Conservation (phyloP, 768 basidiomycete species). For the Podaxis sp. region DNA sequence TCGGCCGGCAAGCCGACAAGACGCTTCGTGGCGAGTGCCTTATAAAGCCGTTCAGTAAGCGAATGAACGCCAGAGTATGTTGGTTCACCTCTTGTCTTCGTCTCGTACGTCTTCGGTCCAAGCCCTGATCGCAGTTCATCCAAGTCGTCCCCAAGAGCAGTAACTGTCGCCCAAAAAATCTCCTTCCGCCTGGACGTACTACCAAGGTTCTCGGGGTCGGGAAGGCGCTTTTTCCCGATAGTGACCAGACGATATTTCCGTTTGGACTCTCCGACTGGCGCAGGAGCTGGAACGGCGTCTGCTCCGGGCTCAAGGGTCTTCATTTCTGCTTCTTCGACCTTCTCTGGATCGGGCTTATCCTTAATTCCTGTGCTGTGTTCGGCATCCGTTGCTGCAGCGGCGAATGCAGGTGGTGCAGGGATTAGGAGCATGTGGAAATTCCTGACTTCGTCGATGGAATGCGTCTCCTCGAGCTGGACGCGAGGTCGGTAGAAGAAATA, state of each 20-base stretch:
- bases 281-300: conserved; percentile 48
- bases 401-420: conserved; percentile 50
- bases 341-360: conserved; percentile 22
- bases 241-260: conserved; percentile 52
- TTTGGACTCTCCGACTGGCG: conserved; percentile 30
- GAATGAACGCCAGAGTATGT: background rate
- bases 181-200: conserved; percentile 37
- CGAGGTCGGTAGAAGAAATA: conserved; percentile 68
- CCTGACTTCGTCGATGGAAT: conserved; percentile 56
- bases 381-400: conserved; percentile 16
- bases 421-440: conserved; percentile 62
- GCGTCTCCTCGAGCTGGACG: conserved; percentile 49
- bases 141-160: conserved; percentile 52
- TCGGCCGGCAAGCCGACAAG: conserved; percentile 52
- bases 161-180: conserved; percentile 53
- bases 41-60: background rate
- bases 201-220: conserved; percentile 38
- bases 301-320: conserved; percentile 41
- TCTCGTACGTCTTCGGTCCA: conserved; percentile 54
- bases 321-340: conserved; percentile 37
- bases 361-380: conserved; percentile 5
- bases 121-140: conserved; percentile 45
- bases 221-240: conserved; percentile 60
- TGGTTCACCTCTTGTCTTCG: conserved; percentile 54
- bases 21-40: conserved; percentile 53